These are phyloP conservation scores for Scutellaria galericulata DNA, from an alignment of 257 asterid genomes.

Conservation along the genomic window DNA sequence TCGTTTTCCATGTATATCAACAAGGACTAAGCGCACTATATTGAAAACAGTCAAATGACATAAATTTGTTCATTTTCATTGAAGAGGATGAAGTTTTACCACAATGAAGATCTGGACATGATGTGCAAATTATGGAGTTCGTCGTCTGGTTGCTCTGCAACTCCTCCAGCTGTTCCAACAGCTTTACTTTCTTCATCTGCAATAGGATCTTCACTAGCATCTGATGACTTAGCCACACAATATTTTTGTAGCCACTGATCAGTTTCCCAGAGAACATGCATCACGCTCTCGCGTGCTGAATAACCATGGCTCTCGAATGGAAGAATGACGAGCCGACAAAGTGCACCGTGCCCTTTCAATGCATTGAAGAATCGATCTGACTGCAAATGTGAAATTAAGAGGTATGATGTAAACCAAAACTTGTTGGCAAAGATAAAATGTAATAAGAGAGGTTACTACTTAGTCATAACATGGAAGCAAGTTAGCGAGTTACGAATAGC, in stretches of 20 bases:
- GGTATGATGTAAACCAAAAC: slow-evolving; percentile 4
- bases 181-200: slow-evolving; percentile 53
- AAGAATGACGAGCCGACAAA: slow-evolving; percentile 85
- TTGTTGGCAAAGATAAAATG: slow-evolving; percentile 8
- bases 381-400: slow-evolving; percentile 49
- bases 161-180: slow-evolving; percentile 71
- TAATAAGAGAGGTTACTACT: neutral
- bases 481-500: neutral
- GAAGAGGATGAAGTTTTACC: slow-evolving; percentile 45
- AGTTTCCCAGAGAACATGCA: slow-evolving; percentile 99
- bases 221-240: slow-evolving; percentile 57
- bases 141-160: slow-evolving; percentile 55
- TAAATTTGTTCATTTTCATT: neutral
- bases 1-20: neutral
- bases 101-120: slow-evolving; percentile 62
- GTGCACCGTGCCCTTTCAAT: slow-evolving; percentile 96
- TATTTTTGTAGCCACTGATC: slow-evolving; percentile 90
- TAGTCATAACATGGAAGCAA: neutral
- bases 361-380: slow-evolving; percentile 94
- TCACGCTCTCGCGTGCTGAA: slow-evolving; percentile 94
- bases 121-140: slow-evolving; percentile 43
- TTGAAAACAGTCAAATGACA: neutral
- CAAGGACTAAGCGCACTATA: neutral
- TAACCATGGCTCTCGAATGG: slow-evolving; percentile 97
- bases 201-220: slow-evolving; percentile 45